Percentiles rank a stretch among this genome's conserved stretches.
Conservation (phyloP, 2,329 filamentous ascomycete species). For the Colletotrichum chlorophyti region DNA sequence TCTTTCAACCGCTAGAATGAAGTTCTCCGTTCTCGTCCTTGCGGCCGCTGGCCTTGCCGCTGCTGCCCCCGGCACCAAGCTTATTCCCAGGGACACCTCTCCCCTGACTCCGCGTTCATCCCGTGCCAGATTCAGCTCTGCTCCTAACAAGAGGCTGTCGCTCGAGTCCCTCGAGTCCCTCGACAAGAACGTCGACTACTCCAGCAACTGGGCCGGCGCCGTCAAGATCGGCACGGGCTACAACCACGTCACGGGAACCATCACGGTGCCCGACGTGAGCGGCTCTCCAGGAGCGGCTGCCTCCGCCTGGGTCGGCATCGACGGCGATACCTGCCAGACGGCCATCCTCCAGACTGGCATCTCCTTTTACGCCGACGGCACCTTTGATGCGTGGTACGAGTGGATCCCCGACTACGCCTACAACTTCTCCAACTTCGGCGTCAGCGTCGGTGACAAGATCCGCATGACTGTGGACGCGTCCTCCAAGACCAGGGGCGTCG, state of each 20-base stretch:
- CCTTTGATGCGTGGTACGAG: slow-evolving; percentile 53
- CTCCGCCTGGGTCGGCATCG: slow-evolving; percentile 56
- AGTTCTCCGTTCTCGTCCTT: slow-evolving; percentile 28
- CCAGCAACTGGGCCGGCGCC: slow-evolving; percentile 38
- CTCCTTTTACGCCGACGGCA: slow-evolving; percentile 44
- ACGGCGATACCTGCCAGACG: slow-evolving; percentile 49
- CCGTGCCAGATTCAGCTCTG: slow-evolving; percentile 18
- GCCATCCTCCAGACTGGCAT: slow-evolving; percentile 52
- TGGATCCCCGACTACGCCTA: slow-evolving; percentile 52
- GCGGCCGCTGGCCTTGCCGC: slow-evolving; percentile 27
- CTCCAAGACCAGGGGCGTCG: slow-evolving; percentile 34
- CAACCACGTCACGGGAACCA: slow-evolving; percentile 37
- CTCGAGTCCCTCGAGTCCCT: not conserved
- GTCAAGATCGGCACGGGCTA: slow-evolving; percentile 36
- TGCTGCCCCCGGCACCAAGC: slow-evolving; percentile 23
- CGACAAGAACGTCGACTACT: slow-evolving; percentile 31
- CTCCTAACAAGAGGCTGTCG: slow-evolving; percentile 28
- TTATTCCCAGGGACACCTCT: slow-evolving; percentile 18
- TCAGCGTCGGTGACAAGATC: slow-evolving; percentile 39
- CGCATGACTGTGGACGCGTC: slow-evolving; percentile 35
- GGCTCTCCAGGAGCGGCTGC: slow-evolving; percentile 33
- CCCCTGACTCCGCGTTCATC: not conserved
- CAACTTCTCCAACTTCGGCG: slow-evolving; percentile 42
- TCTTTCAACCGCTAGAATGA: not conserved
- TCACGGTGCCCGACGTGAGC: slow-evolving; percentile 35